Percentiles rank a stretch among this genome's conserved stretches.
Evolutionary conservation across 2,329 filamentous ascomycete species (phyloP).

Genomic region (Parastagonospora avenae): DNA sequence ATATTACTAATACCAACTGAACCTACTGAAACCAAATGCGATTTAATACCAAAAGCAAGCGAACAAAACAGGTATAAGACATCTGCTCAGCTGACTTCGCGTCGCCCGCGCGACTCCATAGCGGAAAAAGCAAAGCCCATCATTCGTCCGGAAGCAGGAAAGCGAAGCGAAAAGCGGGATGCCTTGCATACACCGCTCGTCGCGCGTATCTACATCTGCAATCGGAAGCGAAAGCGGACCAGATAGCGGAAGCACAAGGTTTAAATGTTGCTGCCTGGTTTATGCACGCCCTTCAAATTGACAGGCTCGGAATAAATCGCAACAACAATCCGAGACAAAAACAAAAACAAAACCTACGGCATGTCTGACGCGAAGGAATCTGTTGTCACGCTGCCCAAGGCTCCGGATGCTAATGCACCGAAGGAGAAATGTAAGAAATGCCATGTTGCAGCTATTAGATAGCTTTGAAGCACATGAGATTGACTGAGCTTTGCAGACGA

Average conservation of each 20-base stretch:
- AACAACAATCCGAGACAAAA: too few species aligned
- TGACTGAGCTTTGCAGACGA: slow-evolving; percentile 43
- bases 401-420: slow-evolving; percentile 7
- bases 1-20: not conserved
- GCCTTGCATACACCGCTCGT: not conserved
- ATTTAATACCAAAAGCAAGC: slow-evolving; percentile 3
- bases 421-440: slow-evolving; percentile 3
- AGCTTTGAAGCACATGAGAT: not conserved
- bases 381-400: slow-evolving; percentile 2
- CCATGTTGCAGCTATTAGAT: not conserved
- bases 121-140: slow-evolving; percentile 1
- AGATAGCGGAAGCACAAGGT: too few species aligned
- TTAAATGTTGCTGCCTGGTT: too few species aligned
- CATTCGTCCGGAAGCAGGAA: slow-evolving; percentile 2
- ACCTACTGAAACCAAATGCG: not conserved
- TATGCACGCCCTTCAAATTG: too few species aligned
- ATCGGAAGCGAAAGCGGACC: too few species aligned
- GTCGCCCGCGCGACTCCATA: slow-evolving; percentile 5
- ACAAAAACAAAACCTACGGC: not conserved
- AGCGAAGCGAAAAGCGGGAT: not conserved
- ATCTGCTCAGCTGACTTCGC: slow-evolving; percentile 15
- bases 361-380: not conserved
- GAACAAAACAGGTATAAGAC: not conserved
- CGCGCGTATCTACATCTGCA: not conserved
- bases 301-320: not conserved